Conservation (phyloP, 148 eudicot genomes). For the Rhododendron henanense region DNA sequence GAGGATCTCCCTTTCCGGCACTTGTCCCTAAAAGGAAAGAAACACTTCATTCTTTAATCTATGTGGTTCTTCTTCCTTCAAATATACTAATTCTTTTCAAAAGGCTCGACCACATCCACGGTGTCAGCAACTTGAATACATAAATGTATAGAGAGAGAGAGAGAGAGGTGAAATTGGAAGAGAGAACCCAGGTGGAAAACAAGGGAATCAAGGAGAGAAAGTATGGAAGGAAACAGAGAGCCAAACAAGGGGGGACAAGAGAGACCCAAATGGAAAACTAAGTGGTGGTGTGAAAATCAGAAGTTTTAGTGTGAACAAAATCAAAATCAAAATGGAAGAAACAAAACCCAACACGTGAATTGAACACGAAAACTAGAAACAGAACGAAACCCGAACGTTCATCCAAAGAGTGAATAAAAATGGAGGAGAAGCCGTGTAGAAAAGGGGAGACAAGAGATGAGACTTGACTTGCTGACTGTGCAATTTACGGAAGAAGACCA, state of each 20-base stretch:
- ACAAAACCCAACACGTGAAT: not conserved
- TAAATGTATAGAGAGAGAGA: not conserved
- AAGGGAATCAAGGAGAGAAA: not conserved
- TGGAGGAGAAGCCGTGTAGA: not conserved
- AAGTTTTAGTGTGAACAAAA: not conserved
- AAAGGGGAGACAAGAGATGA: not conserved
- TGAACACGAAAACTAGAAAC: not conserved
- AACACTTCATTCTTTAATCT: constrained; percentile 40
- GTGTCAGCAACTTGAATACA: not conserved
- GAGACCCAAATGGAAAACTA: not conserved
- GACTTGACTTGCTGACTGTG: not conserved
- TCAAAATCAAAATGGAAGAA: not conserved
- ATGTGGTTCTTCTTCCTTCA: not conserved
- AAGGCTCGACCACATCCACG: not conserved
- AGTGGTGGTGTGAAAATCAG: not conserved
- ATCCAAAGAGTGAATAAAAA: not conserved
- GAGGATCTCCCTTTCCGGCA: constrained; percentile 30
- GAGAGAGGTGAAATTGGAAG: not conserved
- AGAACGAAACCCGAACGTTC: not conserved
- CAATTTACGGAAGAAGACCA: not conserved
- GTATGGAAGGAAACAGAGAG: not conserved
- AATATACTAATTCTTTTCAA: not conserved
- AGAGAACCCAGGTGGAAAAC: not conserved
- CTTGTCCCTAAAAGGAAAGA: constrained; percentile 24
- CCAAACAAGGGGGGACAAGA: not conserved